Percentiles rank a stretch among this genome's conserved stretches.
phyloP scores from a whole-genome alignment of 805 yeast species.

The Candida stauntonica region DNA sequence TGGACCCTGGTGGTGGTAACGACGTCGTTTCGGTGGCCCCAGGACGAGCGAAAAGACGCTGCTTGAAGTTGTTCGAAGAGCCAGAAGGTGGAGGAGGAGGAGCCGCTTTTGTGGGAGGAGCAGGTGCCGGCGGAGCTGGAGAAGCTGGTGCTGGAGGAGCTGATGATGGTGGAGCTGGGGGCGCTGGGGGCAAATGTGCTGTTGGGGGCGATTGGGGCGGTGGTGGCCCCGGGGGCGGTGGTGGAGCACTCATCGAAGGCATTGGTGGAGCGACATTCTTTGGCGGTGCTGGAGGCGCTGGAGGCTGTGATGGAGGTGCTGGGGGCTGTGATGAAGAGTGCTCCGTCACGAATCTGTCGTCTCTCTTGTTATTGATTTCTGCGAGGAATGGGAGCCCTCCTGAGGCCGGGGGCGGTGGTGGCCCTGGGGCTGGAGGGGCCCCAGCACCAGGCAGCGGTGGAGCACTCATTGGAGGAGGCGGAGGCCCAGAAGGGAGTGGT shows the following conservation, averaged over 20 bases:
- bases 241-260: conserved; percentile 14
- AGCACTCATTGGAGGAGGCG: too few relatives aligned
- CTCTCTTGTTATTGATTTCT: conserved; percentile 45
- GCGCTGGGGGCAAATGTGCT: conserved; percentile 13
- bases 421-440: conserved; percentile 18
- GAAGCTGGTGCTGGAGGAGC: conserved; percentile 17
- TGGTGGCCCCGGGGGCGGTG: conserved; percentile 26
- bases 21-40: conserved; percentile 18
- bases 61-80: conserved; percentile 24
- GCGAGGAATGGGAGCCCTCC: conserved; percentile 45
- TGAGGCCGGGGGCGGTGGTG: conserved; percentile 20
- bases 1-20: conserved; percentile 9
- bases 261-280: too few relatives aligned
- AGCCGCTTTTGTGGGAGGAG: conserved; percentile 19
- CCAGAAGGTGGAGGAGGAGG: conserved; percentile 20
- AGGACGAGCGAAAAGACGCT: conserved; percentile 14
- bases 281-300: conserved; percentile 15
- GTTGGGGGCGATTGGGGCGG: conserved; percentile 17
- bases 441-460: conserved; percentile 26
- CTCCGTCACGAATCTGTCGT: conserved; percentile 40
- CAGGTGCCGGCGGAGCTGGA: conserved; percentile 22
- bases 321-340: conserved; percentile 20
- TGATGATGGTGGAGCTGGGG: conserved; percentile 4
- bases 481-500: conserved; percentile 36
- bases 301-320: conserved; percentile 26